Evolutionary conservation across 106 monocot species (phyloP), one percentile per base, ranked within the genome.

Genomic region (Amphibolis antarctica): DNA sequence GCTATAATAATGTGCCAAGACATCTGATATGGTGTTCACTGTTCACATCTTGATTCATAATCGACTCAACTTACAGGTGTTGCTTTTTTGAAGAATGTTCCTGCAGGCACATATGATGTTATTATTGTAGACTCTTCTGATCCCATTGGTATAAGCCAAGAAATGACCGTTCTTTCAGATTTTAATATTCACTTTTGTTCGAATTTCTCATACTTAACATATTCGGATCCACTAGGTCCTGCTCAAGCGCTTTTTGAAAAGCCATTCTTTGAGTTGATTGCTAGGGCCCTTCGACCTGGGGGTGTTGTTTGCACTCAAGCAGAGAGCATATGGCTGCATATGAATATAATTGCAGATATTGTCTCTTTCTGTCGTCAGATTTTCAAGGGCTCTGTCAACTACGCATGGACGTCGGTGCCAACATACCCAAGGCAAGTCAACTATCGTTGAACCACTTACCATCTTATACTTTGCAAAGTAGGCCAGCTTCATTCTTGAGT

Each of bases 401-500:
- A 93, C 73, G 93, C 93, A n/a, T 93, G 93, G 93, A 88, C 93
- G 10, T 83, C 93, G 11, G 93, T 93, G 1, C 93, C 93, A 53
- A 93, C 93, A 53, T 93, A 93, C 43, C 93, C 93, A 12, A 93
- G 93, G 93, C 72, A 69, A 66, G 13, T 42, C 59, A 63, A 68
- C 17, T 4, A n/a, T 66, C 30, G 10, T 67, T 42, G 42, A 67
- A 24, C 42, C 4, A 55, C 10, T n/a, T 24, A 4, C 10, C 31
- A 3, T 29, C 29, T 59, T 10, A 30, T 59, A 12, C 26, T 59
- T 28, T 17, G 12, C 17, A 28, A 31, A 59, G 31, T 30, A 18
- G 5, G 24, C 23, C 24, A 55, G 24, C 18, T 21, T 36, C 7
- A 23, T 23, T 55, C 23, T 55, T n/a, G 28, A 10, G 5, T 1